Evolutionary conservation across 2,329 filamentous ascomycete genomes (phyloP).

Genomic region (Penicillium sp.): DNA sequence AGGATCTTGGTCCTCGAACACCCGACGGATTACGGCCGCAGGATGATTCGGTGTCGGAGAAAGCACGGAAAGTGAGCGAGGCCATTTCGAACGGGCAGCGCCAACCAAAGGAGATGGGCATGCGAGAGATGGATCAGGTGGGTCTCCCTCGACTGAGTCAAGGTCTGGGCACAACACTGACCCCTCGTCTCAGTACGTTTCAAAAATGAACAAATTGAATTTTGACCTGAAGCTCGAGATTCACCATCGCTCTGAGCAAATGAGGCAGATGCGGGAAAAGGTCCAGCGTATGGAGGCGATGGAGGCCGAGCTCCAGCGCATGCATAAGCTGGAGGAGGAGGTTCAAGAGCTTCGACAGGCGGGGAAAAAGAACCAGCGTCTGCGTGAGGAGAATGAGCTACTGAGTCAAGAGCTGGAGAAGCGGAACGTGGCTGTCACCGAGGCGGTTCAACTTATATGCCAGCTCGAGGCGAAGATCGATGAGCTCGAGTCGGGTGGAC

Average conservation of each 20-base stretch:
- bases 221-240: slow-evolving; percentile 51
- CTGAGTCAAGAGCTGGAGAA: slow-evolving; percentile 44
- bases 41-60: slow-evolving; percentile 42
- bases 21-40: slow-evolving; percentile 34
- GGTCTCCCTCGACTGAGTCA: slow-evolving; percentile 14
- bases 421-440: slow-evolving; percentile 47
- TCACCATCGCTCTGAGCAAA: slow-evolving; percentile 46
- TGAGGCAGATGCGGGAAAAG: slow-evolving; percentile 44
- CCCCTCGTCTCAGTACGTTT: slow-evolving; percentile 42
- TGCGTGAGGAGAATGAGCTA: slow-evolving; percentile 44
- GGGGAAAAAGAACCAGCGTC: slow-evolving; percentile 41
- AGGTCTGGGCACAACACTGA: slow-evolving; percentile 19
- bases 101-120: slow-evolving; percentile 46
- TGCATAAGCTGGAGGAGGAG: slow-evolving; percentile 44
- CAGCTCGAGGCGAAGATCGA: slow-evolving; percentile 47
- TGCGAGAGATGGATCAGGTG: slow-evolving; percentile 50
- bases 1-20: slow-evolving; percentile 30
- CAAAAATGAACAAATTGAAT: slow-evolving; percentile 49
- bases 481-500: slow-evolving; percentile 31
- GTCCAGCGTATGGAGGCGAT: slow-evolving; percentile 41
- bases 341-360: slow-evolving; percentile 42
- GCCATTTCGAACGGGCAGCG: slow-evolving; percentile 37
- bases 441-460: slow-evolving; percentile 50
- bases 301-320: slow-evolving; percentile 40
- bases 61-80: slow-evolving; percentile 37